phyloP scores from a whole-genome alignment of 148 eudicot species.

The Rhododendron simsii region DNA sequence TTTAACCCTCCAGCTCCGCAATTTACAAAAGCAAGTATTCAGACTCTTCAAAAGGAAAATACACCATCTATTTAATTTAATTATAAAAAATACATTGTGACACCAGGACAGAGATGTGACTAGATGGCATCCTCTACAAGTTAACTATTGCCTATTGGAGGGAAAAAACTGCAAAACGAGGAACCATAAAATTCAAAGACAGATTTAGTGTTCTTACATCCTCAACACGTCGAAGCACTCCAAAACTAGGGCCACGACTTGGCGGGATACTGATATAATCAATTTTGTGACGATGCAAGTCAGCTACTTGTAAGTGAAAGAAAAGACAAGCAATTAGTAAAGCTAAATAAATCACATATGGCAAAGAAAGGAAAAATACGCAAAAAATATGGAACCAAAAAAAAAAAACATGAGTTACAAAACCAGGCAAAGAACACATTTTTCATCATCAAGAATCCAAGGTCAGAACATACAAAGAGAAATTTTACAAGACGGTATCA shows the following conservation, averaged over 20 bases:
- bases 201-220: conserved; percentile 54
- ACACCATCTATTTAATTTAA: background rate
- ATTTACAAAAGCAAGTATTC: background rate
- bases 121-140: conserved; percentile 77
- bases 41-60: background rate
- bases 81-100: background rate
- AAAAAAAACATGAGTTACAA: background rate
- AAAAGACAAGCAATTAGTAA: background rate
- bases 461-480: background rate
- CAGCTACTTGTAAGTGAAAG: conserved; percentile 48
- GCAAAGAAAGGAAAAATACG: background rate
- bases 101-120: background rate
- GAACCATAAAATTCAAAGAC: background rate
- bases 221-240: conserved; percentile 75
- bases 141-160: conserved; percentile 12
- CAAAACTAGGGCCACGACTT: conserved; percentile 56
- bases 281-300: conserved; percentile 87
- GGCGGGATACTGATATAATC: conserved; percentile 88
- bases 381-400: background rate
- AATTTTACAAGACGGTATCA: background rate
- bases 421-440: background rate
- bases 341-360: background rate
- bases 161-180: background rate
- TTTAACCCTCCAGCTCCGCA: background rate
- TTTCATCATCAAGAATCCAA: background rate